Evolutionary conservation across 1,139 yeast species (phyloP).

Genomic region (Blastobotrys raffinosifermentans): DNA sequence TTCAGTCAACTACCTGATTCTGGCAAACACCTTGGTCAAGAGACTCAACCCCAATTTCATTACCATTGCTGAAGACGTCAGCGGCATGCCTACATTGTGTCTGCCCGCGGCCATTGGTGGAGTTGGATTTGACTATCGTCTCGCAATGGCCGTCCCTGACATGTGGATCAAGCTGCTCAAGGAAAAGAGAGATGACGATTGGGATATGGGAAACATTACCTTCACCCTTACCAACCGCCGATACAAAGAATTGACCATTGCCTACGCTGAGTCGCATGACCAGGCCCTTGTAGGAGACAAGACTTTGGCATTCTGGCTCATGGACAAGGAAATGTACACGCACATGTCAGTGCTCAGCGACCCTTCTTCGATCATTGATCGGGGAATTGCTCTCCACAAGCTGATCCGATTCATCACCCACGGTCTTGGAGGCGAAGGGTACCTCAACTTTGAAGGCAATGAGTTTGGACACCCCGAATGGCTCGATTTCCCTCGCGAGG

Average conservation of each 20-base stretch:
- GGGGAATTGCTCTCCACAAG: slow-evolving; percentile 88
- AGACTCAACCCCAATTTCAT: slow-evolving; percentile 53
- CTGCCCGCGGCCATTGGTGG: slow-evolving; percentile 72
- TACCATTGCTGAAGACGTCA: slow-evolving; percentile 93
- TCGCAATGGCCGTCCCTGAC: slow-evolving; percentile 97
- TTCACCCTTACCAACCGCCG: slow-evolving; percentile 85
- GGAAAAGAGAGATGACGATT: slow-evolving; percentile 77
- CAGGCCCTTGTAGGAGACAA: slow-evolving; percentile 98
- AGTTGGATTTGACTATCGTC: slow-evolving; percentile 85
- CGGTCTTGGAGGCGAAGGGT: slow-evolving; percentile 92
- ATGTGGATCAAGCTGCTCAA: slow-evolving; percentile 96
- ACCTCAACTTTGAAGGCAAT: slow-evolving; percentile 92
- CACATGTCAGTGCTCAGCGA: slow-evolving; percentile 78
- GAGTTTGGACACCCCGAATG: slow-evolving; percentile 99
- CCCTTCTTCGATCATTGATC: slow-evolving; percentile 69
- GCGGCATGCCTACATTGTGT: slow-evolving; percentile 96
- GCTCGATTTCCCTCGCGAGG: slow-evolving; percentile 93
- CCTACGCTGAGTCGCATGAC: slow-evolving; percentile 94
- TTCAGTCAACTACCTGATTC: slow-evolving; percentile 78
- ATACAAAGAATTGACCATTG: slow-evolving; percentile 81
- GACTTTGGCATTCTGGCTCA: slow-evolving; percentile 93
- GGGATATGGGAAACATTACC: slow-evolving; percentile 81
- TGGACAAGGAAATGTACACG: slow-evolving; percentile 98
- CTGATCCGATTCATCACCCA: slow-evolving; percentile 83
- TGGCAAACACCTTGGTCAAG: slow-evolving; percentile 73